A percentile compares a stretch with the other conserved stretches of the same genome.
Conservation (phyloP, 2,329 filamentous ascomycete genomes). For the Didymella segeticola region DNA sequence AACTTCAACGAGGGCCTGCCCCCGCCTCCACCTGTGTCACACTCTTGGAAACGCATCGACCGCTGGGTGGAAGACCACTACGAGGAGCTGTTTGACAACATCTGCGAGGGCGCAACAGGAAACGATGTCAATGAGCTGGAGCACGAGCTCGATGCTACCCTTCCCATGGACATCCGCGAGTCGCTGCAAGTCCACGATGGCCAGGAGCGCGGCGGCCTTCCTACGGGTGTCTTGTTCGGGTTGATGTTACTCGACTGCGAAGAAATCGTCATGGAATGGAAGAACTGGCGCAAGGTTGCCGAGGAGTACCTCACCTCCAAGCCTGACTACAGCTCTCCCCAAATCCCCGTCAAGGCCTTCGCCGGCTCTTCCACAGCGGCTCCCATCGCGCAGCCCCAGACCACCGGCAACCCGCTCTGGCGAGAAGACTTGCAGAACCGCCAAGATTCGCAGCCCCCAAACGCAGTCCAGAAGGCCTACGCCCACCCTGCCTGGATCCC, state of each 20-base stretch:
- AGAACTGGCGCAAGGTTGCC: constrained; percentile 93
- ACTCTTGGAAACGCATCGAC: constrained; percentile 96
- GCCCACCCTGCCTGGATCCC: constrained; percentile 96
- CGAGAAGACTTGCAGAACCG: constrained; percentile 81
- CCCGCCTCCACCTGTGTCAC: constrained; percentile 82
- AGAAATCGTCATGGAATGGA: constrained; percentile 97
- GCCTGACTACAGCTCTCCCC: constrained; percentile 62
- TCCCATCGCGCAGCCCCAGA: constrained; percentile 59
- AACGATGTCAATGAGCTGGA: constrained; percentile 98
- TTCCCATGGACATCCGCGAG: constrained; percentile 92
- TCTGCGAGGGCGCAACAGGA: constrained; percentile 87
- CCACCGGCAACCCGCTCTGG: constrained; percentile 72
- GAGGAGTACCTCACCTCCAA: constrained; percentile 78
- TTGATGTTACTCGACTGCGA: constrained; percentile 97
- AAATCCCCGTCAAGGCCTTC: constrained; percentile 73
- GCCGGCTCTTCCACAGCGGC: constrained; percentile 76
- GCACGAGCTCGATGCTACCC: constrained; percentile 90
- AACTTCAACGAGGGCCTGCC: constrained; percentile 91
- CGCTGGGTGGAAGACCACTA: constrained; percentile 95
- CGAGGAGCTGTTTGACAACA: constrained; percentile 89
- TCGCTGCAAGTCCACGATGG: constrained; percentile 91
- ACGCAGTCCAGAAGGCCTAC: constrained; percentile 89
- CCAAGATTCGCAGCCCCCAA: constrained; percentile 87
- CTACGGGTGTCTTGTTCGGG: constrained; percentile 91
- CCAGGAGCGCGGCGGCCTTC: constrained; percentile 90